phyloP scores from a whole-genome alignment of 306 rosid species.

The Lathyrus oleraceus region DNA sequence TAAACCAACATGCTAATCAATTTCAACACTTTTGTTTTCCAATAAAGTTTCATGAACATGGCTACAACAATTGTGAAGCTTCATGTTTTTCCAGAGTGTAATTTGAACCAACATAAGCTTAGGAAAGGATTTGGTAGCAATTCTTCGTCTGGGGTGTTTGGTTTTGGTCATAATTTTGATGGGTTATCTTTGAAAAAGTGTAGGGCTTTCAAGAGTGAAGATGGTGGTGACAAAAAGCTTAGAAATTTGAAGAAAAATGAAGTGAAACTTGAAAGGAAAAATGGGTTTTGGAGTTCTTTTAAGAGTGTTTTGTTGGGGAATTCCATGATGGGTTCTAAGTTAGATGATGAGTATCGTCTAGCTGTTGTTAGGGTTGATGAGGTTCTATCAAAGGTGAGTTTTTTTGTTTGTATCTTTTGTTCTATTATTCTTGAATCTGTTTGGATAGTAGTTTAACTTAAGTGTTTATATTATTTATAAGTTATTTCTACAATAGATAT shows the following conservation, averaged over 20 bases:
- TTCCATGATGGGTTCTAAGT: conserved; percentile 47
- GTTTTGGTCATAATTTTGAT: conserved; percentile 41
- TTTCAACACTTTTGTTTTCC: not conserved
- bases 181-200: conserved; percentile 56
- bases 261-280: conserved; percentile 39
- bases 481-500: not conserved
- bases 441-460: not conserved
- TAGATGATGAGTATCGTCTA: conserved; percentile 57
- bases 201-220: conserved; percentile 62
- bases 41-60: conserved; percentile 34
- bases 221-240: conserved; percentile 50
- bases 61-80: conserved; percentile 56
- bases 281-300: conserved; percentile 70
- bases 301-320: conserved; percentile 51
- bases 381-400: conserved; percentile 65
- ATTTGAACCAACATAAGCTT: conserved; percentile 38
- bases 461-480: not conserved
- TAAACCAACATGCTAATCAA: conserved; percentile 1
- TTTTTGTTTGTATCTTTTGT: conserved; percentile 4
- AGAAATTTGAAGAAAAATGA: conserved; percentile 49
- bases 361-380: conserved; percentile 73
- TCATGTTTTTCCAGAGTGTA: conserved; percentile 54
- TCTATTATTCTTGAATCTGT: not conserved
- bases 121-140: conserved; percentile 44
- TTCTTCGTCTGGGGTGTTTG: conserved; percentile 33